Conservation (phyloP, 495 filamentous ascomycete genomes). For the Penicillium egyptiacum region DNA sequence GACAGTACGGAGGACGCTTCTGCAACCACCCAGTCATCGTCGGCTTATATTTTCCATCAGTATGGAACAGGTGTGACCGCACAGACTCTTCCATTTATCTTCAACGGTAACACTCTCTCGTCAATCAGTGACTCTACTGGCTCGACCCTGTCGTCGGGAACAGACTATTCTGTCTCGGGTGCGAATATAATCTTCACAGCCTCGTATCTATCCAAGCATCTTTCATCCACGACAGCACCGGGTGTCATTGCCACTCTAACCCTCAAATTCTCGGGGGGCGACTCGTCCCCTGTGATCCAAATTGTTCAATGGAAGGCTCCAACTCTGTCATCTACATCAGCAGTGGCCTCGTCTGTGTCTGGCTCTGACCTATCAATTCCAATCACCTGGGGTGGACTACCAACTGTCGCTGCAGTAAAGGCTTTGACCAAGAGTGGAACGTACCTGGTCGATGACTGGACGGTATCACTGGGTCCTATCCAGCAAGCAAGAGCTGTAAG, state of each 20-base stretch:
- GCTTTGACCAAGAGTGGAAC: constrained; percentile 49
- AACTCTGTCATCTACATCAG: constrained; percentile 38
- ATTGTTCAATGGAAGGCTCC: constrained; percentile 54
- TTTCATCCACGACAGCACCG: constrained; percentile 36
- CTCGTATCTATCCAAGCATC: constrained; percentile 47
- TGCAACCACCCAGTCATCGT: constrained; percentile 46
- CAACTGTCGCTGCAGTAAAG: constrained; percentile 52
- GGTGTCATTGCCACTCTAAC: constrained; percentile 53
- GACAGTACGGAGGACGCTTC: constrained; percentile 51
- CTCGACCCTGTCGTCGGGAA: constrained; percentile 27
- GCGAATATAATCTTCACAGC: constrained; percentile 48
- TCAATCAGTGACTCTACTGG: constrained; percentile 44
- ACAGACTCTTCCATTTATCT: constrained; percentile 45
- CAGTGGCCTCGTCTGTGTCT: constrained; percentile 37
- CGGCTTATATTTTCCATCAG: constrained; percentile 57
- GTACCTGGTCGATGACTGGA: constrained; percentile 59
- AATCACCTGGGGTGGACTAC: constrained; percentile 51
- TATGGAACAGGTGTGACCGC: constrained; percentile 44
- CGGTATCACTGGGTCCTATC: constrained; percentile 52
- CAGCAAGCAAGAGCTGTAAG: constrained; percentile 51
- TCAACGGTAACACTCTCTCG: constrained; percentile 56
- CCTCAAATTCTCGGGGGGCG: constrained; percentile 52
- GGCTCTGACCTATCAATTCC: constrained; percentile 51
- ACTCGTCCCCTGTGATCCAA: constrained; percentile 40
- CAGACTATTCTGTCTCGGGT: constrained; percentile 49